Evolutionary conservation across 768 basidiomycete species (phyloP).

Genomic region (Ramaria sp.): DNA sequence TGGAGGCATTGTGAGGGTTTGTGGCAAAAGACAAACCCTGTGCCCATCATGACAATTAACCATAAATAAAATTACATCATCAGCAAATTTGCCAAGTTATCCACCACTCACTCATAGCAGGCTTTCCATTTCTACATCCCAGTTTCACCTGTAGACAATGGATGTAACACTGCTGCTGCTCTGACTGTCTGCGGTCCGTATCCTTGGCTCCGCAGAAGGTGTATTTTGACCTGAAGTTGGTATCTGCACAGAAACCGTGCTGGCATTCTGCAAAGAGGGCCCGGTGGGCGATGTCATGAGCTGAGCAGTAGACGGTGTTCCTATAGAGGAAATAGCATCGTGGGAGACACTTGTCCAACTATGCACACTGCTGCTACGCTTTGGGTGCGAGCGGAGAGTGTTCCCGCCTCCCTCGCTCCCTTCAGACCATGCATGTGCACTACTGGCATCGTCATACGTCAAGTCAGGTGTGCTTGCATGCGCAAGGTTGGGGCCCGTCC

Average conservation of each 20-base stretch:
- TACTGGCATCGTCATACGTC: slow-evolving; percentile 50
- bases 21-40: too few relatives aligned
- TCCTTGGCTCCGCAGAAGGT: slow-evolving; percentile 21
- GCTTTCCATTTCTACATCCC: slow-evolving; percentile 82
- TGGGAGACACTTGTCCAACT: slow-evolving; percentile 75
- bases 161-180: slow-evolving; percentile 24
- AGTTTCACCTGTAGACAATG: slow-evolving; percentile 49
- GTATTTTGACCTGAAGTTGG: slow-evolving; percentile 25
- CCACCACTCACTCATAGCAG: slow-evolving; percentile 60
- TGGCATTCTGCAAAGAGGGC: slow-evolving; percentile 39
- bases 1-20: too few relatives aligned
- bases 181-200: slow-evolving; percentile 12
- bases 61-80: too few relatives aligned
- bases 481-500: slow-evolving; percentile 31
- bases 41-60: too few relatives aligned
- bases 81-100: too few relatives aligned
- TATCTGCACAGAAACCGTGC: slow-evolving; percentile 53
- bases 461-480: slow-evolving; percentile 50
- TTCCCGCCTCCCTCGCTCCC: slow-evolving; percentile 36
- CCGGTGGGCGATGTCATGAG: slow-evolving; percentile 20
- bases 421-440: slow-evolving; percentile 43
- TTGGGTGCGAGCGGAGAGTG: slow-evolving; percentile 38
- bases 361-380: slow-evolving; percentile 73
- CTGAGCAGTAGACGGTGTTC: slow-evolving; percentile 13
- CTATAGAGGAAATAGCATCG: slow-evolving; percentile 37